Evolutionary conservation across 2,329 filamentous ascomycete genomes (phyloP), one percentile per base, ranked within the genome.

Genomic region (Ophiocordyceps camponoti-rufipedis): DNA sequence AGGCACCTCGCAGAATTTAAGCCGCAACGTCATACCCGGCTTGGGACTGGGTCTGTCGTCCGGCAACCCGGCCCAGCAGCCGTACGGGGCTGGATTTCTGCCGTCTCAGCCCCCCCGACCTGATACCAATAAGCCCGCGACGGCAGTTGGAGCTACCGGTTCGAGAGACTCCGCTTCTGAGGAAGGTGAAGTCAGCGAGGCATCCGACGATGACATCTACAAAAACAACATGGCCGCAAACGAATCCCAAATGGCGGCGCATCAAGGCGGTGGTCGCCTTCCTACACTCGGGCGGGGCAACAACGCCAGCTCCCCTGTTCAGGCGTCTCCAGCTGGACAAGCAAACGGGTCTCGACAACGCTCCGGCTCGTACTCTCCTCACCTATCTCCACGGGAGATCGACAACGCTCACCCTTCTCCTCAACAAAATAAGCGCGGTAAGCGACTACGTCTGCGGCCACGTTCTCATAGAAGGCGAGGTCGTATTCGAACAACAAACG

Each of bases 101-200:
- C 47, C 42, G 23, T n/a, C 42, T 16, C 48, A 50, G 28, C 14
- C 33, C 1, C 40, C 39, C 9, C 44, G 35, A 44, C 1, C 41
- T 38, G 41, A 31, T 23, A 12, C 23, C 18, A 43, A 16, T 5
- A 41, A 3, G 6, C 10, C 43, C 13, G 42, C 45, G 28, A 44
- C 48, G n/a, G 42, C 46, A 16, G 48, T 35, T 28, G 48, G 46
- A 28, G 46, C 45, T 29, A 32, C 29, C 7, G 41, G 33, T 7
- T 28, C n/a, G 5, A 44, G 32, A 10, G 49, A 50, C 29, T 50
- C 51, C 7, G 54, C 55, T 35, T 52, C 55, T 42, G 84, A 91
- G 55, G 85, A 93, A 54, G 84, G 82, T 14, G 85, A 93, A 58
- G 59, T 91, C 29, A 83, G 77, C 50, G 85, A 89, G 53, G 74